phyloP scores from a whole-genome alignment of 2,329 filamentous ascomycete genomes.

The Penicillium fuscoglaucum region DNA sequence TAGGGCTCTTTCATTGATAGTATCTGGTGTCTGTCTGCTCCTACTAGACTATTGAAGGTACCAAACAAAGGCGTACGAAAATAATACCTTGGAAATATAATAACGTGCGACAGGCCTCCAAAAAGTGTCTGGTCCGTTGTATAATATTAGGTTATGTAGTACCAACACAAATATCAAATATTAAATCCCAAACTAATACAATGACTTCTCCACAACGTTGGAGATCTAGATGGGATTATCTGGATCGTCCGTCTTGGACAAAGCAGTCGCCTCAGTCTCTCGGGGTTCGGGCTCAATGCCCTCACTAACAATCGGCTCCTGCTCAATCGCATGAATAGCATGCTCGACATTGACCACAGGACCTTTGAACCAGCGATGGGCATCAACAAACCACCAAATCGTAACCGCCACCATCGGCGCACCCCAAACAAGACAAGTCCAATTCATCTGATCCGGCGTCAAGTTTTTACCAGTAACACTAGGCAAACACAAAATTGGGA shows the following conservation, averaged over 20 bases:
- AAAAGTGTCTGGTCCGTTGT: too few relatives aligned
- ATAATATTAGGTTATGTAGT: neutral
- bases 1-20: neutral
- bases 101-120: neutral
- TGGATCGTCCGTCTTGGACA: conserved; percentile 15
- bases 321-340: conserved; percentile 32
- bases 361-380: conserved; percentile 68
- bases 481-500: conserved; percentile 68
- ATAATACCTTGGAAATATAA: neutral
- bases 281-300: conserved; percentile 20
- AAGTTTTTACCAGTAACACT: conserved; percentile 57
- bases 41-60: neutral
- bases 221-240: conserved; percentile 2
- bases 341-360: conserved; percentile 68
- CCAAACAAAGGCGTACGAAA: neutral
- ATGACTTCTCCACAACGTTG: too few relatives aligned
- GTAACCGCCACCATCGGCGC: conserved; percentile 60
- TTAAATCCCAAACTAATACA: neutral
- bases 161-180: neutral
- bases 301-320: conserved; percentile 27
- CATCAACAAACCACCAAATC: conserved; percentile 65
- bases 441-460: conserved; percentile 61
- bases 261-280: neutral
- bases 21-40: neutral
- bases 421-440: conserved; percentile 67